phyloP scores from a whole-genome alignment of 225 moss, liverwort and hornwort species.

The Sphagnum contortum region DNA sequence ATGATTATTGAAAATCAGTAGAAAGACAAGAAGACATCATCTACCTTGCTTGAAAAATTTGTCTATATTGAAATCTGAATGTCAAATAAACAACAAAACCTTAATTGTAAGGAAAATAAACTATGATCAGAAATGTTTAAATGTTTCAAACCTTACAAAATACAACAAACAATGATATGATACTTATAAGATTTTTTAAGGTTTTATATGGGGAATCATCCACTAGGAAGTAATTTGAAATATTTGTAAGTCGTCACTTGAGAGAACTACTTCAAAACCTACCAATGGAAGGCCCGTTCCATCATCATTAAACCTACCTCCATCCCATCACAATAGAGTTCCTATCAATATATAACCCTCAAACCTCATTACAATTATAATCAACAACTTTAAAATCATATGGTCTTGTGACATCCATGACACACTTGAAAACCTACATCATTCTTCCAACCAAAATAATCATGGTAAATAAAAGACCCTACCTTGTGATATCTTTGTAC shows the following conservation, averaged over 20 bases:
- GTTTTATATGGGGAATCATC: slow-evolving; percentile 87
- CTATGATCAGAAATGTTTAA: no score
- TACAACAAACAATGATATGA: neutral
- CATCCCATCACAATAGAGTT: neutral
- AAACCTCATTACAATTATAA: neutral
- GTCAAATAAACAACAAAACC: no score
- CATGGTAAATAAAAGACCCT: slow-evolving; percentile 1
- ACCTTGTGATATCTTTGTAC: slow-evolving; percentile 84
- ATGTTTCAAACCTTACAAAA: neutral
- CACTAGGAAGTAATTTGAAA: slow-evolving; percentile 57
- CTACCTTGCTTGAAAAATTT: no score
- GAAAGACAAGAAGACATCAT: no score
- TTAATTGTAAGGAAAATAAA: no score
- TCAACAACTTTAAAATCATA: no score
- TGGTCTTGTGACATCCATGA: no score
- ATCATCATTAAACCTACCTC: slow-evolving; percentile 64
- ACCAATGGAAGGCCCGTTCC: slow-evolving; percentile 87
- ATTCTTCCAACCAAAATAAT: no score
- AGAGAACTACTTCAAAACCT: slow-evolving; percentile 90
- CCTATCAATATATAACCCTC: neutral
- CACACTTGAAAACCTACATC: no score
- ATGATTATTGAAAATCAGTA: neutral
- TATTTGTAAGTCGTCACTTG: slow-evolving; percentile 93
- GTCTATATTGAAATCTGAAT: no score
- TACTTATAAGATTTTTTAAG: slow-evolving; percentile 39